Base-by-base conservation (phyloP, 2,329 filamentous ascomycete genomes). In the Nannizzia gypsea region DNA sequence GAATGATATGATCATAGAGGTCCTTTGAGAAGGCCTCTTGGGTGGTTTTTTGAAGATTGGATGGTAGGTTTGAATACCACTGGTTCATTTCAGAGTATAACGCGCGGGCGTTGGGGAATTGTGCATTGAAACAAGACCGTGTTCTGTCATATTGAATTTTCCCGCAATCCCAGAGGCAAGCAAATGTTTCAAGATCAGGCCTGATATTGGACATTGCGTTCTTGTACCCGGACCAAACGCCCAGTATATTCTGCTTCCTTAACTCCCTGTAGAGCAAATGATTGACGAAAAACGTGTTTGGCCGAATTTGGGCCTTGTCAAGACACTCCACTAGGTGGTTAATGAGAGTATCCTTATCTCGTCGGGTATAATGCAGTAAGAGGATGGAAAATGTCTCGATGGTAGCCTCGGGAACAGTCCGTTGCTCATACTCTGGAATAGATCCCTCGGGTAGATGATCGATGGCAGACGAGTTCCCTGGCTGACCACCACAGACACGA, bases 331-430 rank as follows among this genome's bases (percentile, higher is more conserved):
- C 85, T 3, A 92, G 75, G 57, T 80, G 75, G 55, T 81, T 74
- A 57, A 89, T 78, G 60, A 80, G 79, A 13, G 74, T 69, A 40
- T 84, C 80, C 17, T 86, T 77, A 15, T 80, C 77, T 17, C 85
- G 81, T 48, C 83, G 76, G 57, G 82, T 82, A 68, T 90, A 92
- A 68, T 88, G 83, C 61, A 88, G 81, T 1, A 89, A 81, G 34
- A 93, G 76, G 11, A 93, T 78, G 2, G 82, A 85, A 68, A 92
- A 92, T 0, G 89, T 93, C 72, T 93, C 89, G 46, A 87, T 79
- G 2, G 81, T 90, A 2, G 88, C 89, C 52, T 78, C 75, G 0
- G 86, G 77, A 3, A 78, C 71, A 22, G 70, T 69, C 42, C 77
- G 70, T 59, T 71, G 67, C 60, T 77, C 66, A 59, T 72, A 75